Evolutionary conservation across 2,329 filamentous ascomycete species (phyloP).

Genomic region (Monosporascus sp.): DNA sequence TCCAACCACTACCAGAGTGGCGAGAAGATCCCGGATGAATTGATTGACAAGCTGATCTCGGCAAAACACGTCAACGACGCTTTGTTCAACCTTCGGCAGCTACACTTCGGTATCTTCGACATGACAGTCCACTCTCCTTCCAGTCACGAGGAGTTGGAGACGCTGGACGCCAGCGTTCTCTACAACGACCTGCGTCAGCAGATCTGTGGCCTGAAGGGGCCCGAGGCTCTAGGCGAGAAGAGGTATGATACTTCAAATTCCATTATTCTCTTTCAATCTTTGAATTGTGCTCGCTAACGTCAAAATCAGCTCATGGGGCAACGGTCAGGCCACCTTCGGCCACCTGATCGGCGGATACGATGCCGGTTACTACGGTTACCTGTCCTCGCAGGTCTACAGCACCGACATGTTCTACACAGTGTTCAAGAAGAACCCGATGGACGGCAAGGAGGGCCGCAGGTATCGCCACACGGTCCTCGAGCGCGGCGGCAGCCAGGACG

Average conservation of each 20-base stretch:
- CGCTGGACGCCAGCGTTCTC: constrained; percentile 57
- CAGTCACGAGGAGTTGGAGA: constrained; percentile 63
- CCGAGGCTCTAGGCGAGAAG: constrained; percentile 58
- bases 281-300: constrained; percentile 20
- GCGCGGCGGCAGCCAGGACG: constrained; percentile 71
- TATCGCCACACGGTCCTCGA: constrained; percentile 77
- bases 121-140: constrained; percentile 73
- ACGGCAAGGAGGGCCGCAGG: constrained; percentile 64
- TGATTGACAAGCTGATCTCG: constrained; percentile 68
- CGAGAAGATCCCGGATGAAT: constrained; percentile 67
- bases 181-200: constrained; percentile 72
- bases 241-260: constrained; percentile 34
- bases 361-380: constrained; percentile 75
- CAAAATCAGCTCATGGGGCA: constrained; percentile 57
- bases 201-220: constrained; percentile 69
- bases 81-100: constrained; percentile 70
- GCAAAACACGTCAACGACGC: constrained; percentile 80
- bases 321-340: constrained; percentile 75
- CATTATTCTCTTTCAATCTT: not conserved
- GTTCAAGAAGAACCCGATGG: constrained; percentile 76
- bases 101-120: constrained; percentile 79
- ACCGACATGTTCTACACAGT: constrained; percentile 82
- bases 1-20: constrained; percentile 69
- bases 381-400: constrained; percentile 74
- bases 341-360: constrained; percentile 83